A percentile compares a stretch with the other conserved stretches of the same genome.
Conservation (phyloP, 768 basidiomycete species). For the Calocera viscosa region DNA sequence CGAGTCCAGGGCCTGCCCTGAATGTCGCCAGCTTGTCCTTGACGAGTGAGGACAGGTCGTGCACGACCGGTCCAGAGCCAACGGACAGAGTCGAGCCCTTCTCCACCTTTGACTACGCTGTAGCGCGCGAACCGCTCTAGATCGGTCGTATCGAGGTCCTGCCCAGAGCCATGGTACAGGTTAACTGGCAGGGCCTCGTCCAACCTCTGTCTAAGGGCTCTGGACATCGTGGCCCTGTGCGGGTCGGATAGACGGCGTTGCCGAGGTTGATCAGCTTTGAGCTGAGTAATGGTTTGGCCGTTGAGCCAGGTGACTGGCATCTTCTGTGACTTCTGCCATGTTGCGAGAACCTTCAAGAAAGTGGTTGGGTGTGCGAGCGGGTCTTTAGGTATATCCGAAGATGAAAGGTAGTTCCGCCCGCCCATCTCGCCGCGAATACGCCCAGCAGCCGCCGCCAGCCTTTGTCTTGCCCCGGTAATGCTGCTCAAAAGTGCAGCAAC, state of each 20-base stretch:
- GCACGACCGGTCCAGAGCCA: conserved; percentile 5
- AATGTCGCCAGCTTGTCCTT: not conserved
- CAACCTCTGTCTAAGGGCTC: not conserved
- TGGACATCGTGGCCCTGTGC: not conserved
- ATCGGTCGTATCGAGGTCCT: not conserved
- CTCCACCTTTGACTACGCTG: not conserved
- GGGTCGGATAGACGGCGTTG: not conserved
- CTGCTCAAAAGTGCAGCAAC: conserved; percentile 60
- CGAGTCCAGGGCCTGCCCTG: not conserved
- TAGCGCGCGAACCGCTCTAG: not conserved
- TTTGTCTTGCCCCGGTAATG: conserved; percentile 48
- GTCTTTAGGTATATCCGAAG: conserved; percentile 47
- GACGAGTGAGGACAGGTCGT: not conserved
- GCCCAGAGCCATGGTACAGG: not conserved
- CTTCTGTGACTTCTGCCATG: conserved; percentile 20
- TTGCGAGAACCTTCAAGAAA: conserved; percentile 40
- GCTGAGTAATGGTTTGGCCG: not conserved
- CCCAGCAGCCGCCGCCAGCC: conserved; percentile 34
- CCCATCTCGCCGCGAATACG: conserved; percentile 9
- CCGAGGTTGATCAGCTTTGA: conserved; percentile 4
- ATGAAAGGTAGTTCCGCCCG: conserved; percentile 14
- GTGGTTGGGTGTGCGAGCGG: conserved; percentile 59
- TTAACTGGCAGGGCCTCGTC: not conserved
- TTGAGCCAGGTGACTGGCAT: conserved; percentile 2
- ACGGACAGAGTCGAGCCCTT: not conserved